Evolutionary conservation across 192 early-diverging fungal genomes (phyloP), one percentile per base, ranked within the genome.

Genomic region (Cetraspora pellucida): DNA sequence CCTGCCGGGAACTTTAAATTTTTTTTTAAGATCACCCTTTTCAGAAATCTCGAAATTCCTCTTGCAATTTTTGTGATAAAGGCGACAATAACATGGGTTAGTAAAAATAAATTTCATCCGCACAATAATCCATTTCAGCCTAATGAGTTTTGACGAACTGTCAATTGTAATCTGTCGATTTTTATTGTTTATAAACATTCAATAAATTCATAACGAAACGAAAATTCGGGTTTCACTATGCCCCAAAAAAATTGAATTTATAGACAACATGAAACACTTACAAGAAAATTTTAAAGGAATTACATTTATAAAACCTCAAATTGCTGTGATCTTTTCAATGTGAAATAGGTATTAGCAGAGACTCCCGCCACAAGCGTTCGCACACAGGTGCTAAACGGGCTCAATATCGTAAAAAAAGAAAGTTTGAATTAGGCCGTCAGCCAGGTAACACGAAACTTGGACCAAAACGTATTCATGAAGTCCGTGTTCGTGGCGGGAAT

Each of bases 381-480:
- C 91, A 91, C 87, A 96, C 97, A 58, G 96, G 97, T 89, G 97
- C 96, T 90, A 96, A 96, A 91, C 93, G 97, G 85, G 95, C 95
- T 82, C 95, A 97, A 84, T 97, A 96, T 94, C 94, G 97, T 91
- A 99, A 99, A 95, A 99, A 99, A 95, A 95, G 97, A 92, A 99
- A 99, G 94, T 99, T 99, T 91, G 97, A 99, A 89, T 90, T 97
- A 81, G 97, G 96, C 86, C 95, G 97, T 86, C 97, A 98, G 90
- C 83, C 95, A 80, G 96, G 96, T 82, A 93, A 93, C 91, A 99
- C 97, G 89, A 96, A 94, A 90, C 91, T 99, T 75, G 97, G 96
- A 75, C 85, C 88, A 82, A 98, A 97, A 94, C 91, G 96, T 83
- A 94, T 99, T 81, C 96, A 98, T 87, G 83, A 90, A 79, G 92